Conservation (phyloP, 768 basidiomycete genomes). For the Panaeolus papilionaceus region DNA sequence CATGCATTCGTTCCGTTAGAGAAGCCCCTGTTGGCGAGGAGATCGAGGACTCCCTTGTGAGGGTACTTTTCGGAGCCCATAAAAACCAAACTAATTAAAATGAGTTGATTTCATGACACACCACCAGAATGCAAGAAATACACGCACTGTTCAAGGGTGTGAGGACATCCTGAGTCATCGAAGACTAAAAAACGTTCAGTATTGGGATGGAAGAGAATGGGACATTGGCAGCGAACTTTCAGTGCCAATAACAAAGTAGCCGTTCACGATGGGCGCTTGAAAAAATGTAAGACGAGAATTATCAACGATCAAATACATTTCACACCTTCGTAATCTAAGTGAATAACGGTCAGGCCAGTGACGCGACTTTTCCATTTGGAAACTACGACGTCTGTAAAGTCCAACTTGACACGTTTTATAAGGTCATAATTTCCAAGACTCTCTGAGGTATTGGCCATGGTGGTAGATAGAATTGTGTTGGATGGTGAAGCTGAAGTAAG, state of each 20-base stretch:
- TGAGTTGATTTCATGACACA: conserved; percentile 19
- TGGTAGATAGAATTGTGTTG: conserved; percentile 18
- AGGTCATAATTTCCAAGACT: conserved; percentile 85
- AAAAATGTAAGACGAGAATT: conserved; percentile 18
- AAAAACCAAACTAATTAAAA: conserved; percentile 73
- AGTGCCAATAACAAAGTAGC: conserved; percentile 88
- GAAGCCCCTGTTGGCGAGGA: conserved; percentile 93
- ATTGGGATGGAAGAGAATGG: not conserved
- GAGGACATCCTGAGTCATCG: conserved; percentile 93
- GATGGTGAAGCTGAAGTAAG: conserved; percentile 19
- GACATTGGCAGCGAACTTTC: conserved; percentile 65
- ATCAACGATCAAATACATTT: conserved; percentile 14
- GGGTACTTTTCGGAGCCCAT: conserved; percentile 97
- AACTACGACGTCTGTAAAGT: conserved; percentile 79
- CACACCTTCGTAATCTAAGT: conserved; percentile 89
- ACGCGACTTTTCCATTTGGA: conserved; percentile 90
- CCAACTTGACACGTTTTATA: conserved; percentile 74
- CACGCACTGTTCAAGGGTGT: conserved; percentile 89
- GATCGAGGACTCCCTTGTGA: conserved; percentile 95
- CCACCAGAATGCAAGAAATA: not conserved
- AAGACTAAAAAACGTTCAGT: conserved; percentile 63
- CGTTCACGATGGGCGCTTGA: conserved; percentile 87
- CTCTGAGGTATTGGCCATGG: conserved; percentile 41
- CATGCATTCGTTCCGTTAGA: conserved; percentile 94
- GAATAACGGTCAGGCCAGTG: conserved; percentile 89